These are phyloP conservation scores for Ganoderma multipileum DNA, from an alignment of 1,284 basidiomycete genomes.

Conservation along the genomic window DNA sequence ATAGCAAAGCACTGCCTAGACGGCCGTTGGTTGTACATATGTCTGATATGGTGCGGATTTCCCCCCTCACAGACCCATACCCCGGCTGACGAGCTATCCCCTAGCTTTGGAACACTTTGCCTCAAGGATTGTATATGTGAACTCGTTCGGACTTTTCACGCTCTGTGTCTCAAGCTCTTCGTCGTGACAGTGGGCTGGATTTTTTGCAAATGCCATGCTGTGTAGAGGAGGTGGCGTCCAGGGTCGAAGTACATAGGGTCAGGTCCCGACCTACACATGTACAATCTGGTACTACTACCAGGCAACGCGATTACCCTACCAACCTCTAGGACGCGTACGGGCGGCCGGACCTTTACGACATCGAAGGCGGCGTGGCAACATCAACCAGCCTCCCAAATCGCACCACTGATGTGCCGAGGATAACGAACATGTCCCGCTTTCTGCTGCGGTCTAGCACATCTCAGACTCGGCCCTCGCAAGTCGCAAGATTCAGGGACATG, in stretches of 20 bases:
- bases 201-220: background rate
- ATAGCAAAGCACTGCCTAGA: background rate
- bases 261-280: background rate
- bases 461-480: background rate
- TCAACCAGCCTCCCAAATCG: background rate
- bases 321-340: background rate
- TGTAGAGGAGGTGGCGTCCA: background rate
- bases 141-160: background rate
- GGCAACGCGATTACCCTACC: background rate
- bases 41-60: background rate
- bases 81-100: background rate
- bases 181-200: conserved; percentile 2
- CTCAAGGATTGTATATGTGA: background rate
- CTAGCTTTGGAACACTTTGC: background rate
- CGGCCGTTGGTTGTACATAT: background rate
- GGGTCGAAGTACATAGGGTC: background rate
- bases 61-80: background rate
- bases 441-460: background rate
- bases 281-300: background rate
- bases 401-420: background rate
- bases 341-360: background rate
- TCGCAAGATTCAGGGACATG: background rate
- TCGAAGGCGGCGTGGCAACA: background rate
- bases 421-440: background rate
- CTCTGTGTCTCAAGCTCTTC: background rate